Evolutionary conservation across 805 yeast genomes (phyloP), one percentile per base, ranked within the genome.

Genomic region (Wickerhamiella alocasiicola): DNA sequence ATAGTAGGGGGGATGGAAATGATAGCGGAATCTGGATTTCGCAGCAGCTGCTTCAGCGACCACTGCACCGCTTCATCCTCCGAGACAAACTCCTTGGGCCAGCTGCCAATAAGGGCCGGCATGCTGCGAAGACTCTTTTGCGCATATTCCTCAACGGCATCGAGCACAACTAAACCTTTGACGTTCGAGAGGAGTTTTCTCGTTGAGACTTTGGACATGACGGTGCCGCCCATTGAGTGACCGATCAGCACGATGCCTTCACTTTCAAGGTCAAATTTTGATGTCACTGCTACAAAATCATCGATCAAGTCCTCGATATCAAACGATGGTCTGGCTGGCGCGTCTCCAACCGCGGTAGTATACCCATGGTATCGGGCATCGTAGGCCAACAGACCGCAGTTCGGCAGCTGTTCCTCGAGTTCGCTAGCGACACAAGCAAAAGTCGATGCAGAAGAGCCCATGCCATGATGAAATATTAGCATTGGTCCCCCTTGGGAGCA

Each of bases 61-160:
- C 97, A 93, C 18, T 75, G 73, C 9, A 91, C 69, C 0, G 94
- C 95, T 4, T 66, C 68, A 13, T 66, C 57, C 3, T 71, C 46
- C 1, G 72, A 60, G 0, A 52, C 47, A 48, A 91, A 91, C 1
- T 54, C 47, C 25, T 54, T 55, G 0, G 97, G 97, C 31, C 91
- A 64, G n/a, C 65, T 63, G 3, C 61, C 53, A 9, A 91, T 64
- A 45, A 81, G 81, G n/a, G 56, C 50, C 6, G 74, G 70, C 82
- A 91, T 87, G 4, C 74, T 65, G 3, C 55, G 52, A 5, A 91
- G 62, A 0, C 95, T 76, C 28, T 70, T 68, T 2, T 80, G 66
- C 0, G 97, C 96, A 0, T 91, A 78, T 44, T 87, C 97, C 55
- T 91, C 98, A 1, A 91, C 95, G 2, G 91, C 91, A 58, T 91